Evolutionary conservation across 495 filamentous ascomycete species (phyloP).

Genomic region (Podospora pseudocomata): DNA sequence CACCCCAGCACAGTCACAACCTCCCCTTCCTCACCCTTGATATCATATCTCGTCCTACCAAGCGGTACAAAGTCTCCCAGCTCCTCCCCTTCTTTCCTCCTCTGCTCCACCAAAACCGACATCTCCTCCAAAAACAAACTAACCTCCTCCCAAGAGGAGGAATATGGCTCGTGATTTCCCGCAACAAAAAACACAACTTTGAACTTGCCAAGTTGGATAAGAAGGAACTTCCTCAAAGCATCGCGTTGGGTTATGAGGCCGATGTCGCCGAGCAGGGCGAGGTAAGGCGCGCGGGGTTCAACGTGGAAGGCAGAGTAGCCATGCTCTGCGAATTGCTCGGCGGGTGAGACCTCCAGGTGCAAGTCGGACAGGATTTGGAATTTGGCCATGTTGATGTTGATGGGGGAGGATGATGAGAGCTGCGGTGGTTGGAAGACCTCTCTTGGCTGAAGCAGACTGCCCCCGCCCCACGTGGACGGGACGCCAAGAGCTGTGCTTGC

Average conservation of each 20-base stretch:
- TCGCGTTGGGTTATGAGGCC: slow-evolving; percentile 41
- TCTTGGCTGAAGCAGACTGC: background rate
- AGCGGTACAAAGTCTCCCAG: slow-evolving; percentile 47
- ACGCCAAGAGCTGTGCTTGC: background rate
- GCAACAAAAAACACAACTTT: slow-evolving; percentile 49
- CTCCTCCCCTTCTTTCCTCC: background rate
- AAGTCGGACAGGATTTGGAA: slow-evolving; percentile 59
- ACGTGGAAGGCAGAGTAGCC: slow-evolving; percentile 50
- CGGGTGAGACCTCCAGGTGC: slow-evolving; percentile 44
- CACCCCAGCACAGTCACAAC: slow-evolving; percentile 48
- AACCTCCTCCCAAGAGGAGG: slow-evolving; percentile 39
- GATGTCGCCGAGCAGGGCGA: slow-evolving; percentile 58
- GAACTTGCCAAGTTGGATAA: slow-evolving; percentile 44
- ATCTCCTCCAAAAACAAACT: slow-evolving; percentile 21
- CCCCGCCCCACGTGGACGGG: background rate
- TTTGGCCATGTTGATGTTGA: no score
- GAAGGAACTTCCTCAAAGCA: slow-evolving; percentile 44
- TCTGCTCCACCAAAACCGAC: slow-evolving; percentile 18
- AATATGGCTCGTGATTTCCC: slow-evolving; percentile 57
- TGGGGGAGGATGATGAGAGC: background rate
- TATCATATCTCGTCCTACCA: slow-evolving; percentile 41
- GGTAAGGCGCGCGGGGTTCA: slow-evolving; percentile 42
- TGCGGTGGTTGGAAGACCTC: background rate
- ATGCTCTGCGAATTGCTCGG: slow-evolving; percentile 7
- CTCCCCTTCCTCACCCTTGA: slow-evolving; percentile 16